These are phyloP conservation scores for Mollisia scopiformis DNA, from an alignment of 2,329 filamentous ascomycete species.

Conservation along the genomic window DNA sequence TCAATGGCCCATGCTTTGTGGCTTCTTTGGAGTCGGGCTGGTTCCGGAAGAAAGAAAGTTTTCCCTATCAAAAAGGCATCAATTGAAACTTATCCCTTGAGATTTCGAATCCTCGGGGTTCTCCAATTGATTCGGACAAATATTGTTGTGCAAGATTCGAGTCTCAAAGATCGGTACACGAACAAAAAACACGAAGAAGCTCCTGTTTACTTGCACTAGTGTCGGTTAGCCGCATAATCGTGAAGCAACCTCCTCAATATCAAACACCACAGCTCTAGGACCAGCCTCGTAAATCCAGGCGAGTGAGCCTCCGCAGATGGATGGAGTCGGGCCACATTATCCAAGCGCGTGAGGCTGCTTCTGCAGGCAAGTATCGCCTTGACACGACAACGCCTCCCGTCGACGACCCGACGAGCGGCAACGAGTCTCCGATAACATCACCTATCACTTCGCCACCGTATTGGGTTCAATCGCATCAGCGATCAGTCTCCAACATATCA, in stretches of 20 bases:
- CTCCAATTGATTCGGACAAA: neutral
- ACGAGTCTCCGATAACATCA: constrained; percentile 23
- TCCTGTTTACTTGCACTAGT: neutral
- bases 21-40: neutral
- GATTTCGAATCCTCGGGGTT: neutral
- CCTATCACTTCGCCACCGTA: constrained; percentile 44
- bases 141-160: neutral
- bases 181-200: neutral
- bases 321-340: constrained; percentile 29
- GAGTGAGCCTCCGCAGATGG: constrained; percentile 28
- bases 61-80: neutral
- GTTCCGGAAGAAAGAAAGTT: neutral
- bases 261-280: constrained; percentile 17
- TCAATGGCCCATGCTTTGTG: neutral
- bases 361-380: constrained; percentile 11
- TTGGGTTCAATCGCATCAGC: constrained; percentile 39
- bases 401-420: constrained; percentile 3
- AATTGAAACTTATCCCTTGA: neutral
- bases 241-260: constrained; percentile 16
- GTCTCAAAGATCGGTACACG: neutral
- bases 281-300: neutral
- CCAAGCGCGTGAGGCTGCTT: constrained; percentile 17
- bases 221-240: constrained; percentile 1
- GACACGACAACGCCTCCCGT: constrained; percentile 11
- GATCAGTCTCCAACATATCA: constrained; percentile 48